Evolutionary conservation across 108 stramenopile genomes (phyloP), one percentile per base, ranked within the genome.

Genomic region (Cyclotella sp.): DNA sequence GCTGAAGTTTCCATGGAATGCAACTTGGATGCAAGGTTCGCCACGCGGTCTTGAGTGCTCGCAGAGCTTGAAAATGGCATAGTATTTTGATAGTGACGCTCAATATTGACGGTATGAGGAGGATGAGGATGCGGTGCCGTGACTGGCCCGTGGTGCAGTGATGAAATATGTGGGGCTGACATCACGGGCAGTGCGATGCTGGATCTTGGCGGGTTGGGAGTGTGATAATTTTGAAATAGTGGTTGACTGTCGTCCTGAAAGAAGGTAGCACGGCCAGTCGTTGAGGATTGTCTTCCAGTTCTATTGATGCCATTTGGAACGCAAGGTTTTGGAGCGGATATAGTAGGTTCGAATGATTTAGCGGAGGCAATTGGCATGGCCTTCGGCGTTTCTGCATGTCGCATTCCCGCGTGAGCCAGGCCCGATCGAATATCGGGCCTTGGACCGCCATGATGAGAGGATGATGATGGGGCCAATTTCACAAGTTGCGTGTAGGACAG

Each of bases 401-500:
- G 47, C 15, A 3, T n/a, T 9, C 47, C 47, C 47, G 47, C 15
- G 13, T 45, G 44, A 9, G 11, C 44, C 44, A 13, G 13, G 13
- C 44, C 13, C 44, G 44, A 13, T n/a, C 40, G 62, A 41, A 27
- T 14, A 13, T 63, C 18, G 62, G 34, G 40, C 62, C 7, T 3
- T 2, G 24, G 27, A 28, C 2, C 22, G 6, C 13, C 13, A 28
- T 2, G 24, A 58, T 24, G 57, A n/a, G 39, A 9, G 18, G n/a
- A 14, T 3, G 16, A n/a, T 22, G 64, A 39, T 11, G 73, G 63
- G 2, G 73, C 45, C 42, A 66, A 34, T 51, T 55, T 53, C 15
- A 28, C 51, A 39, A 75, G 73, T 42, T 66, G 63, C 18, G 73
- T 65, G 63, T 75, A 75, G 52, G 73, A 75, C 10, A 75, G 73